phyloP scores from a whole-genome alignment of 768 basidiomycete genomes.

The Vishniacozyma victoriae region DNA sequence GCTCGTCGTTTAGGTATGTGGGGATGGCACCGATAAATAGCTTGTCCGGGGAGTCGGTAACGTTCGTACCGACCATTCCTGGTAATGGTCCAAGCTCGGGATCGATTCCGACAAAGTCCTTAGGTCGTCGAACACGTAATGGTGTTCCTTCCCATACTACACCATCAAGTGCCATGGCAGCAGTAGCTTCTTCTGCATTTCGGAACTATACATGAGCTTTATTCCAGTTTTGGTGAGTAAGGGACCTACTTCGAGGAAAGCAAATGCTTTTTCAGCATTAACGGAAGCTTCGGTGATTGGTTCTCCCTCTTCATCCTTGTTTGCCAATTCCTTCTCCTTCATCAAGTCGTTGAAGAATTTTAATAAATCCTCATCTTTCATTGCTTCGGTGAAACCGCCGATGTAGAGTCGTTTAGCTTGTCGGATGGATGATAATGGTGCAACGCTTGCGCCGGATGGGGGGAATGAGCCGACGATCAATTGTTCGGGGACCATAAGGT shows the following conservation, averaged over 20 bases:
- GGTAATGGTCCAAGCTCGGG: slow-evolving; percentile 67
- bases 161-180: slow-evolving; percentile 95
- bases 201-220: slow-evolving; percentile 64
- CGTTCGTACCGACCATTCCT: slow-evolving; percentile 91
- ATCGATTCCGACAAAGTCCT: slow-evolving; percentile 83
- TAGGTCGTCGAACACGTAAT: slow-evolving; percentile 95
- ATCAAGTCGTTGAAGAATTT: slow-evolving; percentile 96
- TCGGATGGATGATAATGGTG: slow-evolving; percentile 53
- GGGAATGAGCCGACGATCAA: slow-evolving; percentile 38
- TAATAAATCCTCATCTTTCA: slow-evolving; percentile 84
- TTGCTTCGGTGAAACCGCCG: slow-evolving; percentile 89
- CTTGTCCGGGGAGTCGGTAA: slow-evolving; percentile 96
- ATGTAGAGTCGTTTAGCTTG: slow-evolving; percentile 95
- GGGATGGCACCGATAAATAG: slow-evolving; percentile 95
- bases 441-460: slow-evolving; percentile 24
- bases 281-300: slow-evolving; percentile 90
- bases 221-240: slow-evolving; percentile 3
- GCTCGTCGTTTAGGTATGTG: slow-evolving; percentile 92
- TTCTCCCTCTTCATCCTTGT: slow-evolving; percentile 57
- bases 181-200: slow-evolving; percentile 89
- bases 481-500: slow-evolving; percentile 64
- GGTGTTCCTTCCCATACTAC: slow-evolving; percentile 91
- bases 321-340: slow-evolving; percentile 57
- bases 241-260: slow-evolving; percentile 81
- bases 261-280: slow-evolving; percentile 98